These are phyloP conservation scores for Apiotrichum gamsii DNA, from an alignment of 1,284 basidiomycete genomes.

Conservation along the genomic window DNA sequence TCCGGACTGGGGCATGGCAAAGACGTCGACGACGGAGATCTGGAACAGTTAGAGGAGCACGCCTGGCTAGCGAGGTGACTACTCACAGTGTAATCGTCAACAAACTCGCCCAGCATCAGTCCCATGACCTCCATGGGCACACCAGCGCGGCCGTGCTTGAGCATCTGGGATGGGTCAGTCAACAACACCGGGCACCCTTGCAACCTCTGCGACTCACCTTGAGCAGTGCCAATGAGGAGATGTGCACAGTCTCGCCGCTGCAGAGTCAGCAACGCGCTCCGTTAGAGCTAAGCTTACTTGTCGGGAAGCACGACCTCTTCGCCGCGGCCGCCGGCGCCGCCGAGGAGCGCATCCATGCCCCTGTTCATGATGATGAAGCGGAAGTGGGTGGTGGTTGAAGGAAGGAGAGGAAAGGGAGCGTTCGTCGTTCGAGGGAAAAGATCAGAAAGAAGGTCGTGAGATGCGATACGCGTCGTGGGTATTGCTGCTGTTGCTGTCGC, in stretches of 20 bases:
- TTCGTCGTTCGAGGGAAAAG: too few relatives aligned
- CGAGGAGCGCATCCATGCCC: constrained; percentile 5
- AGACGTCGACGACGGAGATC: constrained; percentile 89
- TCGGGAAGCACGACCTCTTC: constrained; percentile 44
- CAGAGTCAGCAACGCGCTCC: too few relatives aligned
- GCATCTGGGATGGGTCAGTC: too few relatives aligned
- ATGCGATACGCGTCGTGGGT: too few relatives aligned
- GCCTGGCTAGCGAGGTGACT: neutral
- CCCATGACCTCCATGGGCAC: constrained; percentile 99
- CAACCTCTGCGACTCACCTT: constrained; percentile 66
- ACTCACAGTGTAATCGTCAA: constrained; percentile 91
- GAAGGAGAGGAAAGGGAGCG: too few relatives aligned
- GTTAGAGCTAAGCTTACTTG: constrained; percentile 65
- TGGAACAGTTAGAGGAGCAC: constrained; percentile 7
- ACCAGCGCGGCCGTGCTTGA: constrained; percentile 97
- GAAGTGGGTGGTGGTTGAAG: neutral
- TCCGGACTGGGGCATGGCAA: constrained; percentile 99
- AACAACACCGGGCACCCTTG: neutral
- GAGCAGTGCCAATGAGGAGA: constrained; percentile 83
- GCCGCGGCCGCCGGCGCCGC: constrained; percentile 9
- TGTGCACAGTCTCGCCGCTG: constrained; percentile 66
- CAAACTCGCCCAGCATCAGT: constrained; percentile 96
- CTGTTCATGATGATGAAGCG: constrained; percentile 5
- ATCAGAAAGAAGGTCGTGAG: too few relatives aligned
- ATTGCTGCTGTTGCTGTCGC: too few relatives aligned